Conservation (phyloP, 495 filamentous ascomycete genomes). For the Podospora bellae-mahoneyi region DNA sequence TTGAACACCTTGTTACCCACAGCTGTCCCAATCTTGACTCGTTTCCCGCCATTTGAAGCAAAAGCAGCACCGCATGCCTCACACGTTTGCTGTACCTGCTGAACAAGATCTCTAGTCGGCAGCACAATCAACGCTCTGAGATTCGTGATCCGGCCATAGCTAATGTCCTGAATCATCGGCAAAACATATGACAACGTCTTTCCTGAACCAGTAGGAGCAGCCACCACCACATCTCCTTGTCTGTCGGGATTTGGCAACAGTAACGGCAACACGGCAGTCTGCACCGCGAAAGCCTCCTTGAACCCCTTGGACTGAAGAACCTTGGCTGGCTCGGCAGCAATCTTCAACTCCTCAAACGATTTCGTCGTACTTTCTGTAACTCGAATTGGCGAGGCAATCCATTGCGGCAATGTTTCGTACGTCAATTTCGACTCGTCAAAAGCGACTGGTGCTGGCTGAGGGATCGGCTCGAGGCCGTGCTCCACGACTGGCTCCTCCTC, state of each 20-base stretch:
- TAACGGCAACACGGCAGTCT: conserved; percentile 74
- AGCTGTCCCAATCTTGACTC: conserved; percentile 73
- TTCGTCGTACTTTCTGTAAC: conserved; percentile 55
- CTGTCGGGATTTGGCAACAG: conserved; percentile 57
- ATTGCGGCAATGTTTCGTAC: conserved; percentile 59
- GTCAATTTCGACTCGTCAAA: conserved; percentile 49
- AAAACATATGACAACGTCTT: conserved; percentile 89
- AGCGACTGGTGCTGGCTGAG: conserved; percentile 64
- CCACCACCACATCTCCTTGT: conserved; percentile 76
- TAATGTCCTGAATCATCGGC: conserved; percentile 76
- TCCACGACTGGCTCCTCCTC: conserved; percentile 43
- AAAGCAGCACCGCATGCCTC: conserved; percentile 59
- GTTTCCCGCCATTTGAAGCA: conserved; percentile 48
- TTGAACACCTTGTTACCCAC: conserved; percentile 74
- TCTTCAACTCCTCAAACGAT: conserved; percentile 61
- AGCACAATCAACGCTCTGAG: conserved; percentile 78
- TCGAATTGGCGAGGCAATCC: conserved; percentile 71
- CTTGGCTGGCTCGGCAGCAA: conserved; percentile 37
- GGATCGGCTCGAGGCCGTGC: conserved; percentile 70
- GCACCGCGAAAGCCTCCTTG: conserved; percentile 76
- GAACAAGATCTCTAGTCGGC: conserved; percentile 85
- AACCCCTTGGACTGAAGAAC: conserved; percentile 63
- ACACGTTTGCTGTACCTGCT: conserved; percentile 70
- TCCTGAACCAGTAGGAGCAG: conserved; percentile 87
- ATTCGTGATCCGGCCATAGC: conserved; percentile 53